Evolutionary conservation across 345 rosid genomes (phyloP).

Genomic region (Clarkia xantiana): DNA sequence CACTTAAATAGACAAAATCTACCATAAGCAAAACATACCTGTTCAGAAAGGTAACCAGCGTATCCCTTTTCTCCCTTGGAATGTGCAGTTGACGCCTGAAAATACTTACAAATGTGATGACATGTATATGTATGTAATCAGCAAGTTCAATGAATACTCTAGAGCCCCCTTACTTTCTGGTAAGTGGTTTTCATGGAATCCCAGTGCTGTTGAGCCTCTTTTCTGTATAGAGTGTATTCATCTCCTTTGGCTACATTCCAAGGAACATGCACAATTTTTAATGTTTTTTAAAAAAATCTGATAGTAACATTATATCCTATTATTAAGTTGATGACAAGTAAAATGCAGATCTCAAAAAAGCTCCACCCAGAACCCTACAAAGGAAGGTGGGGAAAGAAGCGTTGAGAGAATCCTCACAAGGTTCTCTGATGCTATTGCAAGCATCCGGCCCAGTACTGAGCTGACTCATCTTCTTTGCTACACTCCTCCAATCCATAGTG

Average conservation of each 20-base stretch:
- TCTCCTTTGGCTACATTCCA: conserved; percentile 47
- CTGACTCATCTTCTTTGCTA: conserved; percentile 67
- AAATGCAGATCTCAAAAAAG: too few species aligned
- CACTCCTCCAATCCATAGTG: conserved; percentile 77
- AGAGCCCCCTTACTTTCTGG: conserved; percentile 38
- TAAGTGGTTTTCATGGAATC: conserved; percentile 41
- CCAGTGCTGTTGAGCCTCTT: conserved; percentile 58
- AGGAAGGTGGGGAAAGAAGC: conserved; percentile 2
- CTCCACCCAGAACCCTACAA: too few species aligned
- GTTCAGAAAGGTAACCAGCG: conserved; percentile 71
- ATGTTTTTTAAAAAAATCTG: not conserved
- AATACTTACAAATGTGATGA: not conserved
- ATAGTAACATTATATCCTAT: not conserved
- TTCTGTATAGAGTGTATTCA: conserved; percentile 47
- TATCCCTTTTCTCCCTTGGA: conserved; percentile 48
- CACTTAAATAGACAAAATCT: too few species aligned
- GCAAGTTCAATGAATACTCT: not conserved
- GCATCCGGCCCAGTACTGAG: conserved; percentile 39
- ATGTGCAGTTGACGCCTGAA: conserved; percentile 73
- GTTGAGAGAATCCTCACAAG: conserved; percentile 29
- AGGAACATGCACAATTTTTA: conserved; percentile 8
- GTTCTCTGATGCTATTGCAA: conserved; percentile 17
- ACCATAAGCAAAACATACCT: conserved; percentile 29
- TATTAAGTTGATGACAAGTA: not conserved
- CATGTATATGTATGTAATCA: not conserved